Evolutionary conservation across 768 basidiomycete species (phyloP), one percentile per base, ranked within the genome.

Genomic region (Suillus subalutaceus): DNA sequence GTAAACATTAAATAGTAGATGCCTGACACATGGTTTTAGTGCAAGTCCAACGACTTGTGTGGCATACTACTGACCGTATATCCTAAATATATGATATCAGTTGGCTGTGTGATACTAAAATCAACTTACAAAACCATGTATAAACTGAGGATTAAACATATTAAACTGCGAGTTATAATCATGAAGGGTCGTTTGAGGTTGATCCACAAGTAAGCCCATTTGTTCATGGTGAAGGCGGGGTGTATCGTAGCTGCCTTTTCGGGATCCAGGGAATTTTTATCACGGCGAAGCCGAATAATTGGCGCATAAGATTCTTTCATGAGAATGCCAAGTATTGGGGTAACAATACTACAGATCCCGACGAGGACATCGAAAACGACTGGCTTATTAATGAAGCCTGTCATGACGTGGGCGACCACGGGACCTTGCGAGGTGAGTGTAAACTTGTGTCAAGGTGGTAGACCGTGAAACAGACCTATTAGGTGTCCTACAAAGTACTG

Each of bases 1-100:
- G 88, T 77, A 69, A 90, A 89, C 83, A 89, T 86, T 50, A 92
- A 79, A 77, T 91, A 92, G 74, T 87, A 90, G 66, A 90, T 50
- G 5, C 23, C 48, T 78, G 48, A 7, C 37, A 53, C 32, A 32
- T 57, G 9, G 12, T 15, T n/a, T 57, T 3, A 57, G 56, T 57
- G 6, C n/a, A 4, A 6, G 13, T 37, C 12, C 48, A 50, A 13
- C 12, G 18, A 50, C 20, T 57, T 20, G 15, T 52, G 23, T 20
- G 12, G 12, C 12, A n/a, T 50, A 13, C n/a, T 15, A 80, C 84
- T 74, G 50, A 85, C 86, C 87, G 70, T 87, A 89, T 76, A 86
- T 82, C 74, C 88, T 48, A 48, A 48, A 48, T 84, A 50, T 74
- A 67, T 50, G 35, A 37, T 10, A 37, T 56, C 13, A 26, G 44